Base-by-base conservation (phyloP, 1,284 basidiomycete genomes). In the Rhodotorula sp. region DNA sequence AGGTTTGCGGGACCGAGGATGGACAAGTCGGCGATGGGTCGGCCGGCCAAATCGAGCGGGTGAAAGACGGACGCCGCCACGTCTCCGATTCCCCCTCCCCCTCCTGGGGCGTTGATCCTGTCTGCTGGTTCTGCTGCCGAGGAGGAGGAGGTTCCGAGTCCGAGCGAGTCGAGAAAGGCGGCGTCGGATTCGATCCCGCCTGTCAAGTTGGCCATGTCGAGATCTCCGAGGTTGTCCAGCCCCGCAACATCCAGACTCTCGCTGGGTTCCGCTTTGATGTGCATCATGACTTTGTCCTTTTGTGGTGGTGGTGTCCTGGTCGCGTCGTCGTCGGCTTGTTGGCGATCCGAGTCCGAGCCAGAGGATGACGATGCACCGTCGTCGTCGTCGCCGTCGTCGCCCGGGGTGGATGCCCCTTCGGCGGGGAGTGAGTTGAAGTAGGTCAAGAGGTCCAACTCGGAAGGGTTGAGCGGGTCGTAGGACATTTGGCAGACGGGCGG, bases 401-500 rank as follows among this genome's bases (percentile, higher is more conserved):
- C 34, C 14, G 71, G 68, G 1, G 65, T 52, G 6, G 68, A 18
- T 16, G 64, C 67, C 50, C 19, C n/a, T 2, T 60, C 57, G 34
- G 66, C n/a, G 23, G 57, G 60, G 38, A 64, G 62, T 31, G 65
- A 60, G 56, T 62, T 58, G 48, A 48, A 62, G 62, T 60, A 57
- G 48, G 64, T 43, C 48, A 75, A 58, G 56, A 68, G 66, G 26
- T 47, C 47, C 47, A 75, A 62, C 48, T 73, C 74, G 47, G 23
- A 16, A 3, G 58, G 60, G 18, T 21, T 21, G 45, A 75, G 67
- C 3, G 71, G 67, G 58, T 71, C 68, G 63, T 73, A 75, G 38
- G 50, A 34, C 26, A 75, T 65, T n/a, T 70, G 71, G 31, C 60
- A 57, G 60, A 73, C 23, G 1, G 74, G 74, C 2, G 65, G 62